Percentiles rank a stretch among this genome's conserved stretches.
These are phyloP conservation scores for Lepidium sativum DNA, from an alignment of 345 rosid genomes.

Conservation along the genomic window DNA sequence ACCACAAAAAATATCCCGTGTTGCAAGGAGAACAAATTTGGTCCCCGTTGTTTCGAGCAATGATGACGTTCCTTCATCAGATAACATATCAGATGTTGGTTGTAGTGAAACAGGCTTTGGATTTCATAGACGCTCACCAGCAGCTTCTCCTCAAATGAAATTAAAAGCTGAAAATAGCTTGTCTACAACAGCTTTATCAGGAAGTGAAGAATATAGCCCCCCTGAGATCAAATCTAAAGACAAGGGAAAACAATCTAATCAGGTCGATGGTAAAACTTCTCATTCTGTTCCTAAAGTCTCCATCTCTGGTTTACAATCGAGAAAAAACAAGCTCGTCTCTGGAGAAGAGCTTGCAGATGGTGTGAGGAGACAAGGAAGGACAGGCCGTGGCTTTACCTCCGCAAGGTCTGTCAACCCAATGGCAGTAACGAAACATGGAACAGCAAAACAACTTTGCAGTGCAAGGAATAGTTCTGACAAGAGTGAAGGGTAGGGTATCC, in stretches of 20 bases:
- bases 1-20: conserved; percentile 79
- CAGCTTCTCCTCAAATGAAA: conserved; percentile 75
- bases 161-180: conserved; percentile 55
- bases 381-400: conserved; percentile 57
- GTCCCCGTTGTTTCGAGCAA: conserved; percentile 66
- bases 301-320: conserved; percentile 45
- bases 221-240: conserved; percentile 71
- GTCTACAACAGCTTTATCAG: conserved; percentile 69
- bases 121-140: conserved; percentile 50
- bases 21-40: conserved; percentile 87
- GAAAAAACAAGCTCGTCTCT: conserved; percentile 55
- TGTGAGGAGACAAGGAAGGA: conserved; percentile 82
- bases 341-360: conserved; percentile 79
- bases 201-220: conserved; percentile 84
- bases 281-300: conserved; percentile 63
- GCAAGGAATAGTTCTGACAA: conserved; percentile 72
- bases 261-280: conserved; percentile 54
- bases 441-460: conserved; percentile 81
- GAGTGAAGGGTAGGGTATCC: conserved; percentile 57
- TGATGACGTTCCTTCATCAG: conserved; percentile 66
- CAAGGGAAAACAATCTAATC: conserved; percentile 70
- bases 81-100: conserved; percentile 59
- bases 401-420: conserved; percentile 59
- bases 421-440: conserved; percentile 58
- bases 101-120: conserved; percentile 64